These are phyloP conservation scores for Citrullus amarus DNA, from an alignment of 306 rosid genomes.

Conservation along the genomic window DNA sequence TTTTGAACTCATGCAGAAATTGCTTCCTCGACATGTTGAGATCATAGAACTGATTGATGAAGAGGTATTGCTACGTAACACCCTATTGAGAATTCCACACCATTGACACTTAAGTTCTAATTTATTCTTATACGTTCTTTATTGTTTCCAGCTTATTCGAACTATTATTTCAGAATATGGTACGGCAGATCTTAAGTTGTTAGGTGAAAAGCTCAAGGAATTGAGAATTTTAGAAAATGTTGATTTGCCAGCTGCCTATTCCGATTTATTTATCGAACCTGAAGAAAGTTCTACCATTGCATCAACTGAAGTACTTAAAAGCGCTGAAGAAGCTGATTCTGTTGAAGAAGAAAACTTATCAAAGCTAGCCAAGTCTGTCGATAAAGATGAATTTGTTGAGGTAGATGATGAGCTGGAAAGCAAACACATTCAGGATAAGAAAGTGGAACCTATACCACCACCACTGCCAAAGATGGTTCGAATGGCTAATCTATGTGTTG, in stretches of 20 bases:
- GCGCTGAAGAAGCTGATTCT: slow-evolving; percentile 18
- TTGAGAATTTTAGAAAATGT: slow-evolving; percentile 91
- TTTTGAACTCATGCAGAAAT: slow-evolving; percentile 69
- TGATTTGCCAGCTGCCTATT: slow-evolving; percentile 59
- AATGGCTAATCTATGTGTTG: slow-evolving; percentile 96
- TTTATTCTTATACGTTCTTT: slow-evolving; percentile 20
- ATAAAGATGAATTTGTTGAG: slow-evolving; percentile 10
- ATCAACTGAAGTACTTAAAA: slow-evolving; percentile 28
- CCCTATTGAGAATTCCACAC: neutral
- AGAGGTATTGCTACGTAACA: slow-evolving; percentile 45
- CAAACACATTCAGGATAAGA: slow-evolving; percentile 24
- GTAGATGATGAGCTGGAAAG: slow-evolving; percentile 25
- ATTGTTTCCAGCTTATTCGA: slow-evolving; percentile 53
- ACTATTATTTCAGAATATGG: slow-evolving; percentile 68
- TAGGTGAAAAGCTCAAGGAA: slow-evolving; percentile 67
- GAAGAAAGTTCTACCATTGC: slow-evolving; percentile 20
- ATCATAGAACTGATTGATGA: slow-evolving; percentile 80
- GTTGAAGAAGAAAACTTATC: slow-evolving; percentile 16
- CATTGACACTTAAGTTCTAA: neutral
- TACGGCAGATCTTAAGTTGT: slow-evolving; percentile 39
- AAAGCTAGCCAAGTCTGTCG: neutral
- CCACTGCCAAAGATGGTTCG: slow-evolving; percentile 85
- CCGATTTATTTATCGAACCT: slow-evolving; percentile 43
- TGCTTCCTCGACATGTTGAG: slow-evolving; percentile 96
- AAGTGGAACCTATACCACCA: slow-evolving; percentile 31